Evolutionary conservation across 1,139 yeast genomes (phyloP), one percentile per base, ranked within the genome.

Genomic region (Martiniozyma asiatica): DNA sequence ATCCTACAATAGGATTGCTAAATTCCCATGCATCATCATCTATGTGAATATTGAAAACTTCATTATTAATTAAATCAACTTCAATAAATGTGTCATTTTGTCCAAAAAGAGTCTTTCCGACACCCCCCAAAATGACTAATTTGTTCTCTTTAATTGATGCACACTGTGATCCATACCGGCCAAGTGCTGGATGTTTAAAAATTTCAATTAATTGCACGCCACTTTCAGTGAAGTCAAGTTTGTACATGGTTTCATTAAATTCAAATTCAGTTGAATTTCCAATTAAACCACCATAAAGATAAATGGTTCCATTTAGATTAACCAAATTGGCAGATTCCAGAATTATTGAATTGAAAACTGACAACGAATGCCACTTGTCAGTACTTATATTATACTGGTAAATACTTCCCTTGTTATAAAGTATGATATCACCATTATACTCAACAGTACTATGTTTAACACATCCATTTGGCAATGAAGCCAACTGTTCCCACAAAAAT

Each of bases 1-100:
- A 69, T 1, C 89, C 89, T n/a, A 73, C 63, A 17, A 77, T 55
- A 38, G 78, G 55, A 1, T 81, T 79, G 2, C 66, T 57, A 1
- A 44, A 36, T 2, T 50, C 33, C 68, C 75, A 67, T 1, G 55
- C 42, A 0, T 41, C 35, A 4, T 48, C 49, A 1, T 56, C 53
- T 2, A 68, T 50, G 3, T 39, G 39, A 20, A 69, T 43, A 1
- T 45, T 39, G 4, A 35, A 29, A 9, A 61, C 34, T 5, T 26
- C 33, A 5, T 41, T 43, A 1, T 41, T 40, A 0, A 21, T 21
- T 0, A 61, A 28, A 33, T 61, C 51, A 14, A 63, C 42, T n/a
- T 51, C 40, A 2, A 71, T 40, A 13, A 71, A 46, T 6, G 64
- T 54, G 19, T 58, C 59, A 8, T 43, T 26, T 22, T 58, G 56